Evolutionary conservation across 2,329 filamentous ascomycete species (phyloP).

Genomic region (Colletotrichum sp.): DNA sequence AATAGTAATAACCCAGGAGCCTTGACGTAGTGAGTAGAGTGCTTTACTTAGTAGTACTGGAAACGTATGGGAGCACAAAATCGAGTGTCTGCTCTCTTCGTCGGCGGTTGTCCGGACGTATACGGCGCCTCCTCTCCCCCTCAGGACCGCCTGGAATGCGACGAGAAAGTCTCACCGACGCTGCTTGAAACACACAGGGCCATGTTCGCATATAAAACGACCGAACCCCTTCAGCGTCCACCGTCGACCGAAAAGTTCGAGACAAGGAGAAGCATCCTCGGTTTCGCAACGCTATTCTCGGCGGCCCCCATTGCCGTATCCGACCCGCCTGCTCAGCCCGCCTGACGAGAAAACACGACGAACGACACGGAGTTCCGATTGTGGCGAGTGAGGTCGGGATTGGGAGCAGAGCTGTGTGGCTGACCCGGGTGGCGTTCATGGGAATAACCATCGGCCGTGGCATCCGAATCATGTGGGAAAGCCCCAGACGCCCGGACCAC

Average conservation of each 20-base stretch:
- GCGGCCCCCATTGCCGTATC: neutral
- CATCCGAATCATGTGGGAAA: neutral
- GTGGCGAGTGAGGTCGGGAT: neutral
- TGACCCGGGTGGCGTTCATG: neutral
- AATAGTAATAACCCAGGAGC: neutral
- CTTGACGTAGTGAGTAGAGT: neutral
- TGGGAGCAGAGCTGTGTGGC: neutral
- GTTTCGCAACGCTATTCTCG: neutral
- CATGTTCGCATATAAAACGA: neutral
- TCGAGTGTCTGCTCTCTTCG: accelerated
- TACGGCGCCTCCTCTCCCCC: neutral
- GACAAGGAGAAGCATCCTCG: neutral
- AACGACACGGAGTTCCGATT: neutral
- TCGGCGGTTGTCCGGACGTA: neutral
- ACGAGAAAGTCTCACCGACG: neutral
- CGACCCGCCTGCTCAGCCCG: neutral
- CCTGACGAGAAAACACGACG: neutral
- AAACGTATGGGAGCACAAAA: neutral
- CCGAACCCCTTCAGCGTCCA: neutral
- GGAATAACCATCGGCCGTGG: neutral
- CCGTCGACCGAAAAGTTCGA: neutral
- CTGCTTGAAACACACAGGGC: neutral
- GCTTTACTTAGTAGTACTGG: neutral
- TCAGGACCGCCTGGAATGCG: neutral
- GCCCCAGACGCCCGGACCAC: neutral